Evolutionary conservation across 2,329 filamentous ascomycete genomes (phyloP).

Genomic region (Beauveria rudraprayagi): DNA sequence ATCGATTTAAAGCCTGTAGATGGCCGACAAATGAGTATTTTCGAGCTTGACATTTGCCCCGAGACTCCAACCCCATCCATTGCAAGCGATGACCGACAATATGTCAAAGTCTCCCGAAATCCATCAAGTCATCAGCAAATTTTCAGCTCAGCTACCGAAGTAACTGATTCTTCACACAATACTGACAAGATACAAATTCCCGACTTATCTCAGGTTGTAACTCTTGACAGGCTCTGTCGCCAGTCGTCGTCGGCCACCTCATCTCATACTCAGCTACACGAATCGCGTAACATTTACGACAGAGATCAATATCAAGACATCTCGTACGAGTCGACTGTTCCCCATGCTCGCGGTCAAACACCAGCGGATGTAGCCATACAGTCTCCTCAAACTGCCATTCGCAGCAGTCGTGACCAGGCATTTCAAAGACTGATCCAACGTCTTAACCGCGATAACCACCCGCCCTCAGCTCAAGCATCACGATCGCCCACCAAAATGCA

Average conservation of each 20-base stretch:
- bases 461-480: not conserved
- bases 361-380: not conserved
- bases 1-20: not conserved
- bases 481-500: not conserved
- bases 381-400: constrained; percentile 2
- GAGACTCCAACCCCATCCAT: not conserved
- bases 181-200: not conserved
- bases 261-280: not conserved
- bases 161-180: not conserved
- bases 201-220: not conserved
- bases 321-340: not conserved
- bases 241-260: not conserved
- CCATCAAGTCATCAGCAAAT: not conserved
- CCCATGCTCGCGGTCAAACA: not conserved
- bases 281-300: not conserved
- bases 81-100: not conserved
- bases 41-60: not conserved
- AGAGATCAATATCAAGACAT: not conserved
- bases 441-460: not conserved
- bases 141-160: not conserved
- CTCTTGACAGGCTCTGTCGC: not conserved
- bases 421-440: constrained; percentile 2
- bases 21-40: constrained; percentile 8
- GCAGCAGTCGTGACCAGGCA: not conserved
- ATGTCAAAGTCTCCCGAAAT: not conserved